Evolutionary conservation across 2,329 filamentous ascomycete species (phyloP).

Genomic region (Byssochlamys sp.): DNA sequence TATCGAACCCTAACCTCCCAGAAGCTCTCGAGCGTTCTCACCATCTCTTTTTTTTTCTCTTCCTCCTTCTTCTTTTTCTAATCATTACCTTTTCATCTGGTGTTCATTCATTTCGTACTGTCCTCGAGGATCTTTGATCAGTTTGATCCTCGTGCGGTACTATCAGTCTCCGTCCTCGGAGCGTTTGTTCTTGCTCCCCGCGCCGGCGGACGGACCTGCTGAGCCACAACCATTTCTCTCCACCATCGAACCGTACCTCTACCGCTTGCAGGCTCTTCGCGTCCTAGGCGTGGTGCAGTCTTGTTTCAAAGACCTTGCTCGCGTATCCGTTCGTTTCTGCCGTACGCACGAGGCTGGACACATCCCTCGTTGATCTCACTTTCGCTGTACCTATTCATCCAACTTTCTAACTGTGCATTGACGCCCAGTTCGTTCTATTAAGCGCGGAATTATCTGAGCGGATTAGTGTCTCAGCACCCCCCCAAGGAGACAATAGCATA

Average conservation of each 20-base stretch:
- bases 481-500: background rate
- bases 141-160: background rate
- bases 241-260: background rate
- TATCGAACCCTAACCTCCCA: background rate
- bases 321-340: background rate
- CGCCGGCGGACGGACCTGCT: background rate
- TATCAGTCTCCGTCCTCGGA: background rate
- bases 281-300: background rate
- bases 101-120: background rate
- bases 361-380: conserved; percentile 10
- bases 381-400: conserved; percentile 7
- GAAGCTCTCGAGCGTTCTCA: background rate
- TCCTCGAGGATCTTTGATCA: background rate
- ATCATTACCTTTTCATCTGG: background rate
- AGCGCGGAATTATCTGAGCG: background rate
- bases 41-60: background rate
- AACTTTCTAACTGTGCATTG: background rate
- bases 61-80: background rate
- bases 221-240: background rate
- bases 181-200: background rate
- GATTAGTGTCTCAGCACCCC: background rate
- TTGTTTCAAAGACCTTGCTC: background rate
- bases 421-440: background rate
- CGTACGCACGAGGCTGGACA: background rate
- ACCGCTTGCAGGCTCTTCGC: background rate